A percentile compares a stretch with the other conserved stretches of the same genome.
These are phyloP conservation scores for Stephanodiscus triporus DNA, from an alignment of 108 stramenopile genomes.

Conservation along the genomic window DNA sequence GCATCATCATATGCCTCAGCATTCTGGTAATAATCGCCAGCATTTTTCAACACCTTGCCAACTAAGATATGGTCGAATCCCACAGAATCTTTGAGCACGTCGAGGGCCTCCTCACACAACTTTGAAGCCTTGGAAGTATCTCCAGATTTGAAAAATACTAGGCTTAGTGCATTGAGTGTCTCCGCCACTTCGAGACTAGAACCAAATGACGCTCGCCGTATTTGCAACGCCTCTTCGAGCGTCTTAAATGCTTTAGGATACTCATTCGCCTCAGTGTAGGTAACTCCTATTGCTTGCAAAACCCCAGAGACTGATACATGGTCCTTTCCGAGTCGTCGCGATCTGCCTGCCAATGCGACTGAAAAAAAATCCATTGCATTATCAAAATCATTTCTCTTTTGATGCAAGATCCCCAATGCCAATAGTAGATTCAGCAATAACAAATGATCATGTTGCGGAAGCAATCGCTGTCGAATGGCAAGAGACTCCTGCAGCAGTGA, in stretches of 20 bases:
- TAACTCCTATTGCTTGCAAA: slow-evolving; percentile 40
- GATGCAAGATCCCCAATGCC: slow-evolving; percentile 40
- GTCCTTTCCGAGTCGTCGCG: slow-evolving; percentile 32
- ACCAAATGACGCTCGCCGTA: slow-evolving; percentile 17
- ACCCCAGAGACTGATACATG: slow-evolving; percentile 43
- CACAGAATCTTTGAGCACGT: slow-evolving; percentile 26
- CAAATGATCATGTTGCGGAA: slow-evolving; percentile 31
- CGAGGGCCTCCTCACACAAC: slow-evolving; percentile 42
- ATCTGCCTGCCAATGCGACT: slow-evolving; percentile 26
- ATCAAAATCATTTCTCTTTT: slow-evolving; percentile 35
- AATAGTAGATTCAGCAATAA: slow-evolving; percentile 41
- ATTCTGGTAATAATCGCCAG: slow-evolving; percentile 45
- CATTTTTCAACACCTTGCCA: slow-evolving; percentile 43
- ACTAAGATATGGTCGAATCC: slow-evolving; percentile 47
- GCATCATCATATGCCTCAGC: slow-evolving; percentile 39
- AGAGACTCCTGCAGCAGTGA: slow-evolving; percentile 36
- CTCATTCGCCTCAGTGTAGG: slow-evolving; percentile 35
- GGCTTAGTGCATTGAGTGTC: slow-evolving; percentile 36
- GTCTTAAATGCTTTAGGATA: slow-evolving; percentile 39
- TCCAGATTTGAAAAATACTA: slow-evolving; percentile 45
- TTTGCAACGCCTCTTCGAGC: slow-evolving; percentile 39
- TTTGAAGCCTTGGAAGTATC: slow-evolving; percentile 42
- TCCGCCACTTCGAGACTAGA: slow-evolving; percentile 48
- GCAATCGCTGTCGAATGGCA: slow-evolving; percentile 30
- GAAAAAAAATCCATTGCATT: slow-evolving; percentile 44